phyloP scores from a whole-genome alignment of 2,329 filamentous ascomycete genomes.

The Colletotrichum agaves region DNA sequence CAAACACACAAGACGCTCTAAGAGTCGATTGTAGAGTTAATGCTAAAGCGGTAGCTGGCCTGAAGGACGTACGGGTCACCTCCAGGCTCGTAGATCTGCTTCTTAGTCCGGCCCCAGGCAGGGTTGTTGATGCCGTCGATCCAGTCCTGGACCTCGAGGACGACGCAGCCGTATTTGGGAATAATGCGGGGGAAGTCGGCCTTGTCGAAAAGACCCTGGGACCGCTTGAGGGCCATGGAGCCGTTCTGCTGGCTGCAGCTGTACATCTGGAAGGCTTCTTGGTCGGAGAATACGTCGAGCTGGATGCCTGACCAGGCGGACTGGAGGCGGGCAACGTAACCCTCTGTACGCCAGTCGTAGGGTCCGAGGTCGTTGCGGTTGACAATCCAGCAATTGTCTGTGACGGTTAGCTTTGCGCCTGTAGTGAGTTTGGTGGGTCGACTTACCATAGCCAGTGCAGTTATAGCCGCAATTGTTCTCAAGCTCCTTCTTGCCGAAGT shows the following conservation, averaged over 20 bases:
- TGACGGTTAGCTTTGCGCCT: conserved; percentile 10
- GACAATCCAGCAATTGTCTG: conserved; percentile 76
- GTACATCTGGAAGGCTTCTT: conserved; percentile 90
- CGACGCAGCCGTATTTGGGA: conserved; percentile 83
- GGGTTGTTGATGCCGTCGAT: conserved; percentile 95
- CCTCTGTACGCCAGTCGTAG: conserved; percentile 71
- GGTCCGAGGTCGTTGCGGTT: conserved; percentile 67
- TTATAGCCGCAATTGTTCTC: conserved; percentile 80
- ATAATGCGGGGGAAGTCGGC: conserved; percentile 69
- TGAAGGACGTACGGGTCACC: conserved; percentile 70
- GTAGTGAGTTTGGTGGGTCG: background rate
- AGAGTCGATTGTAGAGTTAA: conserved; percentile 48
- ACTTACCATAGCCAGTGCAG: conserved; percentile 85
- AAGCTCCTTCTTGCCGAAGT: conserved; percentile 71
- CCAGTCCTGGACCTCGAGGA: conserved; percentile 93
- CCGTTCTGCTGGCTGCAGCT: conserved; percentile 83
- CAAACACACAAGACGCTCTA: background rate
- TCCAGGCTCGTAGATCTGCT: conserved; percentile 70
- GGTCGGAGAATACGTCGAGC: conserved; percentile 83
- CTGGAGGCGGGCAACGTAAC: conserved; percentile 73
- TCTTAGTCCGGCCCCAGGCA: conserved; percentile 77
- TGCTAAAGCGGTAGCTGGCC: conserved; percentile 69
- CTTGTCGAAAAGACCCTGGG: conserved; percentile 71
- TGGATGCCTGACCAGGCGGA: conserved; percentile 85
- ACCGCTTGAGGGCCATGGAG: conserved; percentile 73